These are phyloP conservation scores for Podospora australis DNA, from an alignment of 495 filamentous ascomycete species.

Conservation along the genomic window DNA sequence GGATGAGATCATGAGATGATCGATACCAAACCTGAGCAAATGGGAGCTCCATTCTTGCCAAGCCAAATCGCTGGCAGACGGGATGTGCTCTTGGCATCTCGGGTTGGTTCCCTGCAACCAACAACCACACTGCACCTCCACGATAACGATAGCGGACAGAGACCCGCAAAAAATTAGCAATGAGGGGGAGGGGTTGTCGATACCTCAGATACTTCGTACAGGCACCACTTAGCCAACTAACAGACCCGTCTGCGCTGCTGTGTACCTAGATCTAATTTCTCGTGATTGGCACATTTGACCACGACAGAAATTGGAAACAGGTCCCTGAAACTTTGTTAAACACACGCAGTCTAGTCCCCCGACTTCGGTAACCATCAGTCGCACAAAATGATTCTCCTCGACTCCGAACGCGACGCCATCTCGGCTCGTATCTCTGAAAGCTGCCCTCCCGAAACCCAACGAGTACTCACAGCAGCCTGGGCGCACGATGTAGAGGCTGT, in stretches of 20 bases:
- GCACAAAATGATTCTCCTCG: constrained; percentile 12
- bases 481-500: constrained; percentile 72
- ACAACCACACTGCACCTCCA: background rate
- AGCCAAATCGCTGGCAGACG: no score
- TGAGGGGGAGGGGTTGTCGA: background rate
- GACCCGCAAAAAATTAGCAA: background rate
- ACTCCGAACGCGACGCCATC: constrained; percentile 34
- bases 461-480: constrained; percentile 73
- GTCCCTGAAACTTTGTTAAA: background rate
- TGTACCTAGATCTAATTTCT: background rate
- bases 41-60: no score
- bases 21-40: no score
- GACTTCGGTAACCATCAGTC: no score
- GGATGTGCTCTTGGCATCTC: no score
- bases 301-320: background rate
- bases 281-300: background rate
- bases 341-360: background rate
- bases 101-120: no score
- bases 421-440: constrained; percentile 38
- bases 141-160: background rate
- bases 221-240: background rate
- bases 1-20: no score
- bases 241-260: no score
- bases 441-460: constrained; percentile 40
- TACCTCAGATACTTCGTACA: background rate